Evolutionary conservation across 805 yeast genomes (phyloP), one percentile per base, ranked within the genome.

Genomic region (Saccharomycopsis synnaedendra): DNA sequence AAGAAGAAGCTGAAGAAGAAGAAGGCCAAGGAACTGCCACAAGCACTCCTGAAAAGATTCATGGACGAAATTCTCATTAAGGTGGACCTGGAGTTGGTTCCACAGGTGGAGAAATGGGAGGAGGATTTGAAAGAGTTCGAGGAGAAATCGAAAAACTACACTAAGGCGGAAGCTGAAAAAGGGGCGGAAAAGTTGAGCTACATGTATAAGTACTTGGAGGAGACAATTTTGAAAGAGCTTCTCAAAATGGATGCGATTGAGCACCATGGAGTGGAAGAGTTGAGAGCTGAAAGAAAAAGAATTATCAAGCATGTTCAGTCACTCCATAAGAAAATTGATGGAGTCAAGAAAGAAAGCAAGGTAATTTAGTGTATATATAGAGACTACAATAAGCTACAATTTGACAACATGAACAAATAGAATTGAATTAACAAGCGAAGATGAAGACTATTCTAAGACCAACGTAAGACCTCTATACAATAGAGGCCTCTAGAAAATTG

Each of bases 241-340:
- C 71, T 84, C 70, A 75, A 71, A 52, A 65, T 85, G 47, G 94
- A 85, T 56, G 79, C 75, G 3, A 68, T 85, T 35, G 83, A 80
- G 51, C 67, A 66, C 6, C 69, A 69, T 32, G 69, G 65, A 6
- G 73, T 71, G 56, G 73, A 65, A 1, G 64, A 67, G 1, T 64
- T 84, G 54, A 75, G 85, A 54, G 66, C 67, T 29, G 69, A 70
- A 58, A 70, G 94, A 54, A 82, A 78, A 58, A 70, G 67, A 45
- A 71, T 74, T 6, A 78, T 85, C 55, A 78, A 72, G 55, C 63
- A 68, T 42, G 73, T 84, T 45, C 93, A 84, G 62, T 66, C 63
- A 38, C 75, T 72, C 55, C 76, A 78, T 58, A 74, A 71, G 55
- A 64, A 73, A 52, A 66, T 81, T 47, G 89, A 82, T 57, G 62